Conservation (phyloP, 2,329 filamentous ascomycete species). For the Dryadomyces quercivorus region DNA sequence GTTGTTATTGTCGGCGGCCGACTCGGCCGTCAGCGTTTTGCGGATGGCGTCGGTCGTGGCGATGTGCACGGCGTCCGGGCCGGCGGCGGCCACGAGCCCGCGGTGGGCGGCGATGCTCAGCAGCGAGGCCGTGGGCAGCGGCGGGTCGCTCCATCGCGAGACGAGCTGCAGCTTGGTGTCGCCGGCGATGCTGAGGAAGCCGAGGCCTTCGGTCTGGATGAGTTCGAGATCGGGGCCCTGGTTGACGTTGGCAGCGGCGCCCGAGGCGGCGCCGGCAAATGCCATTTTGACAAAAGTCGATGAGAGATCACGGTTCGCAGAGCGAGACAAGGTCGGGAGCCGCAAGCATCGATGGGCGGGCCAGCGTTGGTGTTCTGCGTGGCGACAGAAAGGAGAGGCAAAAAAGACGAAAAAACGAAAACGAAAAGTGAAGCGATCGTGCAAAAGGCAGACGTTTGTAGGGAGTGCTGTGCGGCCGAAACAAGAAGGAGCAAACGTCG, state of each 20-base stretch:
- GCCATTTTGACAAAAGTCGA: not conserved
- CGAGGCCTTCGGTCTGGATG: constrained; percentile 72
- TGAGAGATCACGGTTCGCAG: not conserved
- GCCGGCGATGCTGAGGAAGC: constrained; percentile 68
- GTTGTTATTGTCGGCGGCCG: constrained; percentile 26
- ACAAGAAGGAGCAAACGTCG: not conserved
- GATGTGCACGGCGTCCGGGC: constrained; percentile 66
- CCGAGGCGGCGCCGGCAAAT: constrained; percentile 24
- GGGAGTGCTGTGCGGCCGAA: not conserved
- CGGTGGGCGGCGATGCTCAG: constrained; percentile 69
- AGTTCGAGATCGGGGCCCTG: constrained; percentile 58
- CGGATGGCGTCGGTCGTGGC: constrained; percentile 67
- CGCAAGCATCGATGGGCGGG: too few species aligned
- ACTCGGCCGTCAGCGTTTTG: constrained; percentile 52
- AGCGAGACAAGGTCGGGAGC: not conserved
- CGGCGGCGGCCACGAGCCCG: constrained; percentile 77
- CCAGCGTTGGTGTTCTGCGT: not conserved
- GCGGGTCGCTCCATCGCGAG: constrained; percentile 63
- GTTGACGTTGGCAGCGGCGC: constrained; percentile 26
- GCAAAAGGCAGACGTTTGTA: not conserved
- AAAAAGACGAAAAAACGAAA: not conserved
- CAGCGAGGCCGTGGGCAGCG: constrained; percentile 67
- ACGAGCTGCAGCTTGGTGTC: constrained; percentile 77
- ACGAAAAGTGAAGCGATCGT: not conserved
- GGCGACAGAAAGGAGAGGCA: not conserved